Percentiles rank a stretch among this genome's conserved stretches.
Conservation (phyloP, 495 filamentous ascomycete genomes). For the Penicillium angulare region DNA sequence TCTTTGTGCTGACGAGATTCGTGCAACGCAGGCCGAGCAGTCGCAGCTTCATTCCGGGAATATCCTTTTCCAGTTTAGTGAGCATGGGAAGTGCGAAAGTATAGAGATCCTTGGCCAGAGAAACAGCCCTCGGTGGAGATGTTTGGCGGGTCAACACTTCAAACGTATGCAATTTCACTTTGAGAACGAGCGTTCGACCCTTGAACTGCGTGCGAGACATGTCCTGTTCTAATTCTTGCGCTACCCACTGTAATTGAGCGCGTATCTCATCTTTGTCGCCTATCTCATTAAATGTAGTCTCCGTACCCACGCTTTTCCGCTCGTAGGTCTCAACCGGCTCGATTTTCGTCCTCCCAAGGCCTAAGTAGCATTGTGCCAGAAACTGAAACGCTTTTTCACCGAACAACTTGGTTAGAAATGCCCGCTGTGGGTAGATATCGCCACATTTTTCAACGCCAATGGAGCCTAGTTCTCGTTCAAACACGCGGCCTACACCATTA, state of each 20-base stretch:
- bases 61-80: slow-evolving; percentile 79
- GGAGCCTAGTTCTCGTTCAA: slow-evolving; percentile 87
- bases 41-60: slow-evolving; percentile 75
- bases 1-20: slow-evolving; percentile 80
- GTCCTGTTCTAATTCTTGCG: slow-evolving; percentile 88
- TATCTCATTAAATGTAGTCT: slow-evolving; percentile 87
- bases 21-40: slow-evolving; percentile 89
- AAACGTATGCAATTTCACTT: slow-evolving; percentile 92
- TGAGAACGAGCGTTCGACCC: slow-evolving; percentile 84
- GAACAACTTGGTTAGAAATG: slow-evolving; percentile 72
- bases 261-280: slow-evolving; percentile 63
- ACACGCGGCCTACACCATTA: slow-evolving; percentile 89
- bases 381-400: slow-evolving; percentile 91
- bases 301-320: slow-evolving; percentile 90
- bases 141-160: slow-evolving; percentile 85
- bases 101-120: slow-evolving; percentile 77
- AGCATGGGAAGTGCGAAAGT: slow-evolving; percentile 80
- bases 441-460: slow-evolving; percentile 88
- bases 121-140: slow-evolving; percentile 68
- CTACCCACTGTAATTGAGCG: slow-evolving; percentile 72
- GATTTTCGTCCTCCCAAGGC: slow-evolving; percentile 82
- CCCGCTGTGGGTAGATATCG: slow-evolving; percentile 76
- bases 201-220: slow-evolving; percentile 76
- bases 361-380: slow-evolving; percentile 78
- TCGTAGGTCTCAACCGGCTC: slow-evolving; percentile 88